Base-by-base conservation (phyloP, 805 yeast species). In the Lipomyces spencermartinsiae region DNA sequence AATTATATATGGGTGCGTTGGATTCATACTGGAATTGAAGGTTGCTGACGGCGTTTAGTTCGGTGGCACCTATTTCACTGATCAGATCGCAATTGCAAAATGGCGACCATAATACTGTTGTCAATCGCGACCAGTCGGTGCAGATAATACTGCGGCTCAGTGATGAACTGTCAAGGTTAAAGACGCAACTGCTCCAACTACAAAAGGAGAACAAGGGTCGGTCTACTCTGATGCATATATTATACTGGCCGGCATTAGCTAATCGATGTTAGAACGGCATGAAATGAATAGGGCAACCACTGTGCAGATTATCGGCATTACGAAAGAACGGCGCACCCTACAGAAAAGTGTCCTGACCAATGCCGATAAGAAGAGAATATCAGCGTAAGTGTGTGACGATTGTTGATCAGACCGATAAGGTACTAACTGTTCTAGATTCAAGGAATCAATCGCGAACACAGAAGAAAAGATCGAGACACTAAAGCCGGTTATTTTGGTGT, bases 401-500 rank as follows among this genome's bases (percentile, higher is more conserved):
- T 31, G n/a, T 22, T 57, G 60, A 6, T n/a, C 7, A 14, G 49
- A 19, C 31, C 29, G 29, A 25, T 35, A 5, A 22, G 14, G 37
- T 19, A 25, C 55, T 33, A 16, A 57, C 12, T 1, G 37, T 19
- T 57, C 29, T 39, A 63, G 64, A 29, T n/a, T 31, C 19, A 53
- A 54, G 25, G 35, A 53, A n/a, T 61, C 63, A 43, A n/a, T 59
- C 19, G 25, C 37, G 2, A 43, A 25, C 59, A 25, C 58, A 7
- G 16, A 10, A 25, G 29, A 62, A 49, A 66, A 66, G 55, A 59
- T 66, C 35, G 64, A 63, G 12, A 63, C 67, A 7, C n/a, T 66
- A n/a, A 66, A 66, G 43, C 67, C 69, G 16, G 61, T 63, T 8
- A 54, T 66, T 22, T 37, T 63, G 43, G 69, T 66, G 64, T 12